Base-by-base conservation (phyloP, 192 early-diverging fungal species). In the Diversispora epigaea region DNA sequence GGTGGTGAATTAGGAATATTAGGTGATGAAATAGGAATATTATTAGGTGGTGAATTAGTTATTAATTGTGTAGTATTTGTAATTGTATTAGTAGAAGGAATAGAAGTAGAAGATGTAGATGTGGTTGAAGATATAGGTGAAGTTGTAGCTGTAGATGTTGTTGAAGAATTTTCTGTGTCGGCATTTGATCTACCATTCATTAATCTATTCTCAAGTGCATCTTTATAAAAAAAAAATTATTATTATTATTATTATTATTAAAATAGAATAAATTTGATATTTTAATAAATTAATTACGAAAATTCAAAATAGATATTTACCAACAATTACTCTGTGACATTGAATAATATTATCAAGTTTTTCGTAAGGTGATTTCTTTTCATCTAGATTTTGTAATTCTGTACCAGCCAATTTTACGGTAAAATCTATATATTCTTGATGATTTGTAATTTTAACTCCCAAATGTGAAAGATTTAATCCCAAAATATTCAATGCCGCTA, bases 401-500 rank as follows among this genome's bases (percentile, higher is more conserved):
- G n/a, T 64, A 19, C 83, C 81, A 3, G 80, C 78, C 5, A 12
- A 10, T 22, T 67, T 74, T 7, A 84, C 73, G 0, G 72, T 75
- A 8, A 56, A 40, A 44, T 84, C 73, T 15, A 84, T 78, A 2
- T 50, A 49, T 10, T 71, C 77, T 6, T 47, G 73, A 0, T 84
- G 78, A 40, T 75, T 40, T 1, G 63, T 57, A 4, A 82, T 65
- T 0, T 64, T 54, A 12, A 91, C 77, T 4, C 89, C 89, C 60
- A 91, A 68, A 76, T 91, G 83, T 4, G 77, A 78, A 5, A 88
- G 75, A 17, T 75, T 68, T 41, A 91, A 68, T 22, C 85, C 88
- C 0, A 87, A 80, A 40, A 88, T 17, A 52, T 89, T 89, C 6
- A 91, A 78, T 39, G 90, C 87, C 9, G 86, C 88, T 45, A 90